Evolutionary conservation across 192 early-diverging fungal genomes (phyloP).

Genomic region (Phlyctochytrium planicorne): DNA sequence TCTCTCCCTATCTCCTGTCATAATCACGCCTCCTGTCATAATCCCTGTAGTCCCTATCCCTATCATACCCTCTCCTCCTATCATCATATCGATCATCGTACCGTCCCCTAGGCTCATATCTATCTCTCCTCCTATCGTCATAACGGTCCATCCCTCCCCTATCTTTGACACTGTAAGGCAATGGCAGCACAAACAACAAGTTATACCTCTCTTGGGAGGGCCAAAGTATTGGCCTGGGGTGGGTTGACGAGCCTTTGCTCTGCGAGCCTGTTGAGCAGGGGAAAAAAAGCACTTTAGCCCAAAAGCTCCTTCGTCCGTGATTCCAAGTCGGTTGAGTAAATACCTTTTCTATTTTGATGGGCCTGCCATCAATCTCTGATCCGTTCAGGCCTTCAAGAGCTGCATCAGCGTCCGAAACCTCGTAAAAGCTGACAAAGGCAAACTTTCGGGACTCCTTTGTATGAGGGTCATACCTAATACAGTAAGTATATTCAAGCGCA

Average conservation of each 20-base stretch:
- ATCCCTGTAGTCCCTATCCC: background rate
- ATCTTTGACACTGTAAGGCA: background rate
- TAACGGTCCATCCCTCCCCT: background rate
- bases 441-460: constrained; percentile 69
- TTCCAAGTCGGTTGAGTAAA: background rate
- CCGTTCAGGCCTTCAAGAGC: constrained; percentile 38
- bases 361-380: constrained; percentile 9
- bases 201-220: background rate
- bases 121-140: background rate
- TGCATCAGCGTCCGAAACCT: constrained; percentile 36
- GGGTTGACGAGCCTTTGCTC: background rate
- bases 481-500: constrained; percentile 47
- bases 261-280: background rate
- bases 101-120: background rate
- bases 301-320: too few species aligned
- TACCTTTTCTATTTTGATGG: constrained; percentile 8
- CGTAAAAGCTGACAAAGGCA: constrained; percentile 47
- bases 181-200: background rate
- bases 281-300: too few species aligned
- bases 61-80: background rate
- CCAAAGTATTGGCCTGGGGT: background rate
- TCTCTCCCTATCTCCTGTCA: background rate
- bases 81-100: constrained; percentile 6
- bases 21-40: background rate
- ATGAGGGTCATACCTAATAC: constrained; percentile 80